Evolutionary conservation across 2,329 filamentous ascomycete genomes (phyloP).

Genomic region (Diplodia mutila): DNA sequence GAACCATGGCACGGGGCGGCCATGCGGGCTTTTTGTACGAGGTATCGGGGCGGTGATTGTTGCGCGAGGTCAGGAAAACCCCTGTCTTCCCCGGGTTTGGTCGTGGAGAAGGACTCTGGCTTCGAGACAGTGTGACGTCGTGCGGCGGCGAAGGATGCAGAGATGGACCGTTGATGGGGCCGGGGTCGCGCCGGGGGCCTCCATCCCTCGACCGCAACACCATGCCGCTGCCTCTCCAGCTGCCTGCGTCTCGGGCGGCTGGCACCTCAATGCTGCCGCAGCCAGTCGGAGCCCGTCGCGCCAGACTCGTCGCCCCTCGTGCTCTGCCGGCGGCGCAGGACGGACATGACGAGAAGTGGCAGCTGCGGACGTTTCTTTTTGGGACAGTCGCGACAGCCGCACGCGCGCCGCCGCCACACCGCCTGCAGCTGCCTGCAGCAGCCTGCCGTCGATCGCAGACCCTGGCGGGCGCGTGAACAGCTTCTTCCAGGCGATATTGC

Average conservation of each 20-base stretch:
- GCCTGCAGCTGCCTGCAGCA: slow-evolving; percentile 4
- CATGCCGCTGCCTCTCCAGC: neutral
- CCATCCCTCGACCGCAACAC: neutral
- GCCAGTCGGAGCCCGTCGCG: neutral
- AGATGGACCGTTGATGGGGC: neutral
- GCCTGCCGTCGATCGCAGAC: slow-evolving; percentile 13
- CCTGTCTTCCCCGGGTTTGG: slow-evolving; percentile 6
- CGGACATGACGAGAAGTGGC: neutral
- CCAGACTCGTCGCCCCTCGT: neutral
- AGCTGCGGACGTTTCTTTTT: neutral
- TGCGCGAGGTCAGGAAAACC: neutral
- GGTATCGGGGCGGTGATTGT: neutral
- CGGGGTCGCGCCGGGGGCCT: neutral
- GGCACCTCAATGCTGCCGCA: neutral
- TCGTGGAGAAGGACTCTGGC: neutral
- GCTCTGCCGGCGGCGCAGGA: neutral
- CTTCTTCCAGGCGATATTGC: neutral
- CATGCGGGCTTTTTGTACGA: neutral
- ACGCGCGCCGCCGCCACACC: slow-evolving; percentile 7
- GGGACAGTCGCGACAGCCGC: slow-evolving; percentile 14
- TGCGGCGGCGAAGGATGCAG: neutral
- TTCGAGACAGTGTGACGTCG: slow-evolving; percentile 1
- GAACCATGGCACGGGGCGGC: neutral
- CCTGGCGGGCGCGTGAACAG: slow-evolving; percentile 15
- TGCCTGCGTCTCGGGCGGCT: too few relatives aligned